Evolutionary conservation across 768 basidiomycete genomes (phyloP).

Genomic region (Pulveroboletus ravenelii): DNA sequence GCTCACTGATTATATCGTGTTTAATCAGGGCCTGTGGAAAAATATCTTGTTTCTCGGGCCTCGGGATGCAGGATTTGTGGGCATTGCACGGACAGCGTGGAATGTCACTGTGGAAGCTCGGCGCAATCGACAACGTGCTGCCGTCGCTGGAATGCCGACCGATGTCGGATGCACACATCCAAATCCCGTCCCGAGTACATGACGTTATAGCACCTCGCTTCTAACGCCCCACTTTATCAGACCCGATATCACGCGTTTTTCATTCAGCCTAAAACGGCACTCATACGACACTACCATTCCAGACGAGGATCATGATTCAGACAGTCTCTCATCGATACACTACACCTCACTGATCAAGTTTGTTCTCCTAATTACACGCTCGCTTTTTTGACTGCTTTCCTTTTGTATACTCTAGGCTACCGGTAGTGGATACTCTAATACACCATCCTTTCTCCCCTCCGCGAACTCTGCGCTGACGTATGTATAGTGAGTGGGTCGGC

Average conservation of each 20-base stretch:
- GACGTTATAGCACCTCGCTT: slow-evolving; percentile 15
- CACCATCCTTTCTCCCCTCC: background rate
- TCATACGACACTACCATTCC: slow-evolving; percentile 23
- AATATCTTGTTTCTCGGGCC: slow-evolving; percentile 56
- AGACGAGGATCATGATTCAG: slow-evolving; percentile 30
- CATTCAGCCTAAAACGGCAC: slow-evolving; percentile 22
- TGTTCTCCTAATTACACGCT: slow-evolving; percentile 22
- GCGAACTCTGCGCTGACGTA: too few relatives aligned
- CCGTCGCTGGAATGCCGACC: slow-evolving; percentile 9
- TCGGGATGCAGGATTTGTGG: slow-evolving; percentile 40
- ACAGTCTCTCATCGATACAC: background rate
- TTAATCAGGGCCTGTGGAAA: slow-evolving; percentile 63
- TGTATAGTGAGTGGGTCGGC: background rate
- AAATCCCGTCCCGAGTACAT: slow-evolving; percentile 13
- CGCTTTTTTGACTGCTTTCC: background rate
- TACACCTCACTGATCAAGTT: slow-evolving; percentile 11
- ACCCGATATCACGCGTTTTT: slow-evolving; percentile 17
- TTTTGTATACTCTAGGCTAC: slow-evolving; percentile 9
- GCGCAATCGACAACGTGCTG: slow-evolving; percentile 24
- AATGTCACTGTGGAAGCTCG: slow-evolving; percentile 68
- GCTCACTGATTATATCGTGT: slow-evolving; percentile 29
- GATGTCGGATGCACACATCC: slow-evolving; percentile 7
- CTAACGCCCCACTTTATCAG: slow-evolving; percentile 3
- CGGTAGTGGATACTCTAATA: slow-evolving; percentile 18
- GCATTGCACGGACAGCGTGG: slow-evolving; percentile 60